Conservation (phyloP, 148 eudicot genomes). For the Beta vulgaris region DNA sequence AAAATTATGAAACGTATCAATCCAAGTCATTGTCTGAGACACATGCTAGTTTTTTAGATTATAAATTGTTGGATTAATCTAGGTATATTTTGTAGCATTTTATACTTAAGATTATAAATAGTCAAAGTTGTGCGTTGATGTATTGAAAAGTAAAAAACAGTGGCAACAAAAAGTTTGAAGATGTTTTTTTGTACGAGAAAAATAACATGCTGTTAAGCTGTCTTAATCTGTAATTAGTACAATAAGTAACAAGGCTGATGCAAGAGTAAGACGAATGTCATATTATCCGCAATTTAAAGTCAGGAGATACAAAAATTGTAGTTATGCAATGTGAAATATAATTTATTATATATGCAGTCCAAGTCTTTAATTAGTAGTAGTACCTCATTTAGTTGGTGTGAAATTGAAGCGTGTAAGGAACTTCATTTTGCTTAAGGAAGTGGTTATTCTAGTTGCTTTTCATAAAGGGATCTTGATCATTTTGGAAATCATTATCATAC, state of each 20-base stretch:
- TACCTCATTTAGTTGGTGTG: conserved; percentile 7
- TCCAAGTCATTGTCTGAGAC: too few relatives aligned
- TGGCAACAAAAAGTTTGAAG: too few relatives aligned
- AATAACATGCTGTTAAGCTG: background rate
- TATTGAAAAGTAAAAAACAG: too few relatives aligned
- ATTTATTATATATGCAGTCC: background rate
- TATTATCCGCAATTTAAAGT: background rate
- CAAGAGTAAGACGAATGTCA: background rate
- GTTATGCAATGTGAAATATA: background rate
- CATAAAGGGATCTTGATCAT: background rate
- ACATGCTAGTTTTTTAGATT: too few relatives aligned
- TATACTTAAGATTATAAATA: too few relatives aligned
- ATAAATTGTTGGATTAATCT: too few relatives aligned
- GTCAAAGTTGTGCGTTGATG: too few relatives aligned
- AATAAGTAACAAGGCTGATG: background rate
- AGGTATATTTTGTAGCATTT: too few relatives aligned
- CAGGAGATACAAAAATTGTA: background rate
- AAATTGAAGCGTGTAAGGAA: conserved; percentile 5
- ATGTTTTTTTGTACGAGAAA: background rate
- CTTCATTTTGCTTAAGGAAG: conserved; percentile 14
- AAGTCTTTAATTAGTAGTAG: background rate
- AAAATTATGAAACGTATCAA: too few relatives aligned
- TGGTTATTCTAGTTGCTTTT: conserved; percentile 20
- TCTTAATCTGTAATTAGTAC: background rate
- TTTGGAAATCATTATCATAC: background rate